Percentiles rank a stretch among this genome's conserved stretches.
phyloP scores from a whole-genome alignment of 139 green algal genomes.

The Klebsormidium nitens region DNA sequence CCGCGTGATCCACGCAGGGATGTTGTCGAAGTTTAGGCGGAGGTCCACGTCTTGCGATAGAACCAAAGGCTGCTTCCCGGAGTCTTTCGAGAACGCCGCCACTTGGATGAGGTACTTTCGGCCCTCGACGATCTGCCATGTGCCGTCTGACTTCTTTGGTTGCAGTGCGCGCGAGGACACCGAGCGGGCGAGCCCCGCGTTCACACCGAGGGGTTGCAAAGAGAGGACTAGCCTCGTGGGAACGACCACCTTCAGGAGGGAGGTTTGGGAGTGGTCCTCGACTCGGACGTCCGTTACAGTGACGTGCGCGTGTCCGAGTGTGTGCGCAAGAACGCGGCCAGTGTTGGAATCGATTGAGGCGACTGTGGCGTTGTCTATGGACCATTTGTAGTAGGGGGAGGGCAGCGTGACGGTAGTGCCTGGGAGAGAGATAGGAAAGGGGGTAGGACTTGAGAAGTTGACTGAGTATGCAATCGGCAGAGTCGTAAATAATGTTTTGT shows the following conservation, averaged over 20 bases:
- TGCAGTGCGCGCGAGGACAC: too few species aligned
- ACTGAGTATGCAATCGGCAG: too few species aligned
- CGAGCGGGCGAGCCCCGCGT: too few species aligned
- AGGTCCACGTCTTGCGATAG: too few species aligned
- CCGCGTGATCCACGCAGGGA: too few species aligned
- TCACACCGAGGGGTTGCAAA: too few species aligned
- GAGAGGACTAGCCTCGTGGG: too few species aligned
- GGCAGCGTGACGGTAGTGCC: slow-evolving; percentile 15
- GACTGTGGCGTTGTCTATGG: slow-evolving; percentile 2
- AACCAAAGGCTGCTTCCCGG: slow-evolving; percentile 9
- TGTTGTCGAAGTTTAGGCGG: too few species aligned
- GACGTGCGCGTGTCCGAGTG: slow-evolving; percentile 10
- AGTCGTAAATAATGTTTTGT: too few species aligned
- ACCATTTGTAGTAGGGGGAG: slow-evolving; percentile 27
- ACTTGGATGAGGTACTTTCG: slow-evolving; percentile 23
- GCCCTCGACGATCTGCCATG: slow-evolving; percentile 23
- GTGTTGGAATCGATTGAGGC: neutral
- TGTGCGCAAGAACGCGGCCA: slow-evolving; percentile 4
- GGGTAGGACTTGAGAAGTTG: neutral
- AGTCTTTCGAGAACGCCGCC: slow-evolving; percentile 23
- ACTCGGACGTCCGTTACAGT: slow-evolving; percentile 15
- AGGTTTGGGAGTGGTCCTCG: slow-evolving; percentile 7
- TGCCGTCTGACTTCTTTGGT: too few species aligned
- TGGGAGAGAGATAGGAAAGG: neutral
- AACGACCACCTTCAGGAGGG: slow-evolving; percentile 16